Evolutionary conservation across 148 eudicot species (phyloP).

Genomic region (Vaccinium vitisidaea): DNA sequence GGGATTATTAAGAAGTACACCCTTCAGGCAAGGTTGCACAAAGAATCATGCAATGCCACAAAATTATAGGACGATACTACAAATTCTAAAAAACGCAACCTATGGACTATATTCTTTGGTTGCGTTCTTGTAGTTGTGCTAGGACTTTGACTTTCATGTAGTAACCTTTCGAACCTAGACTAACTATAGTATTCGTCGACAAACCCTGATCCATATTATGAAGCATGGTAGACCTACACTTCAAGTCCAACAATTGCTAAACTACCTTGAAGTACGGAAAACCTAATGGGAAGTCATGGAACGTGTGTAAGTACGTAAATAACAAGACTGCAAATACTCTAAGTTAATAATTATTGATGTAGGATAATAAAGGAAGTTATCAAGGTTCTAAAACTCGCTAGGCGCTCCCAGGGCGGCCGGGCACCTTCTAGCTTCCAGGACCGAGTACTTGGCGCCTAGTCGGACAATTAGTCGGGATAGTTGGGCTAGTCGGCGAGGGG

Average conservation of each 20-base stretch:
- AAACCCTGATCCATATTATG: neutral
- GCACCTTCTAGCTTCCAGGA: too few relatives aligned
- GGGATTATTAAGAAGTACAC: too few relatives aligned
- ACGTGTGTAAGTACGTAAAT: neutral
- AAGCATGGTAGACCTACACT: neutral
- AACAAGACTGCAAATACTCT: neutral
- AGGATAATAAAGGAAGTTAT: neutral
- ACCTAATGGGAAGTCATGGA: neutral
- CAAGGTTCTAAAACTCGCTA: too few relatives aligned
- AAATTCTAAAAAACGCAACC: neutral
- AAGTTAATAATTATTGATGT: neutral
- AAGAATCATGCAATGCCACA: neutral
- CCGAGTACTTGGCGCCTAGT: too few relatives aligned
- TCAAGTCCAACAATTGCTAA: neutral
- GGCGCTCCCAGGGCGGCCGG: too few relatives aligned
- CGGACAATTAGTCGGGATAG: too few relatives aligned
- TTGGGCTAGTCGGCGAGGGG: too few relatives aligned
- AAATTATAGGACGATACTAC: neutral
- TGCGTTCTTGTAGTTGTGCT: neutral
- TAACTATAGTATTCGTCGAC: neutral
- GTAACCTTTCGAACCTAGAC: neutral
- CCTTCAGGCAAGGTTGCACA: neutral
- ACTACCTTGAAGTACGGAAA: neutral
- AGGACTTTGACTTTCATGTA: neutral
- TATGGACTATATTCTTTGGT: neutral